Evolutionary conservation across 1,139 yeast genomes (phyloP), one percentile per base, ranked within the genome.

Genomic region (Geotrichum histeridarum): DNA sequence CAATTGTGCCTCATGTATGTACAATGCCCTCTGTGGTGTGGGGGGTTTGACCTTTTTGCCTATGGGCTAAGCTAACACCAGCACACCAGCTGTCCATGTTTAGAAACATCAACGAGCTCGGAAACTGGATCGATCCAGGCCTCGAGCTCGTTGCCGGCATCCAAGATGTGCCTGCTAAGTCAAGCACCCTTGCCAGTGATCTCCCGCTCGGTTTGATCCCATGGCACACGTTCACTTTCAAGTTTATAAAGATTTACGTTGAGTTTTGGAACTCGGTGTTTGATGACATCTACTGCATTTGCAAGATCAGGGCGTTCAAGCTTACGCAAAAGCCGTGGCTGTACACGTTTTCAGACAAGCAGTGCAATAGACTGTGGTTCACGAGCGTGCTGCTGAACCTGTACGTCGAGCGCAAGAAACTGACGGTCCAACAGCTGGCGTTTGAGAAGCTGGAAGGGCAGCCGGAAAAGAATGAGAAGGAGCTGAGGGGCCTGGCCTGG

Each of bases 31-130:
- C 5, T 4, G 14, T 14, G n/a, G n/a, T 38, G 14, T 14, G 4
- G 42, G 18, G 18, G 11, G 4, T 14, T 38, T 14, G 4, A 4
- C 4, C 5, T 36, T 17, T 17, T 53, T 18, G 42, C 35, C 14
- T 6, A 27, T 2, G 11, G 35, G 9, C 11, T 32, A 22, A 5
- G 27, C 27, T 22, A 22, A 22, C 27, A 22, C 27, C 27, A 22
- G 27, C 27, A 22, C 15, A 14, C n/a, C 44, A 51, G 48, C 42
- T 68, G n/a, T 65, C 70, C 22, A 60, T 61, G 59, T 68, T 67
- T 43, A 62, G 71, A 38, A 65, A 67, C 42, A 59, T 67, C 42
- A 64, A 68, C 49, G 63, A 69, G 36, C 56, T 68, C 22, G 70
- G 69, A 22, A 67, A 68, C 58, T 68, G 70, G 70, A 37, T 67